Base-by-base conservation (phyloP, 148 eudicot species). In the Oxyria digyna region DNA sequence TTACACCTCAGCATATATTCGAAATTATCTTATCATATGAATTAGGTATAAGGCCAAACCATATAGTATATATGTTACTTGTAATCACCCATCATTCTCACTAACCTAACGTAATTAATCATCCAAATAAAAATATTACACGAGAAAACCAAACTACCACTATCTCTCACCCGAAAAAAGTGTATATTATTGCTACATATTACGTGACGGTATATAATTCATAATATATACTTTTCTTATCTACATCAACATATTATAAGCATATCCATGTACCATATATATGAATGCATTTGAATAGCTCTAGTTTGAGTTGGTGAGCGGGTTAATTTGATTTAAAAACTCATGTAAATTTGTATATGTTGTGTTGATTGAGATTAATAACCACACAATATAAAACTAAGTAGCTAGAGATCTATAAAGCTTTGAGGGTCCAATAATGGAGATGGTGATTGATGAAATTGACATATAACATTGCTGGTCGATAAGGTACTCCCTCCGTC, bases 1-100 rank as follows among this genome's bases (percentile, higher is more conserved):
- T 59, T 59, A 59, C 65, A 59, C 65, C 65, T 59, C 65, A 59
- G 38, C 65, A 29, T 21, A 52, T 52, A 52, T 52, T 59, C 65
- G 65, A 59, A 59, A 4, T 14, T 15, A 2, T 17, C 0, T 24
- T 26, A 27, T 59, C 38, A 59, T 59, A 59, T 29, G 8, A 59
- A 14, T 24, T 55, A 55, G 26, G 17, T 20, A 3, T 18, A 21
- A 20, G 10, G 27, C 24, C 21, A 50, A 27, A 23, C n/a, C 14
- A 49, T 49, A 52, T 52, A 52, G 62, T 24, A 59, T 59, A 59
- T 59, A 59, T 29, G 65, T 59, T 52, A 59, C 18, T 27, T 31
- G 37, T 59, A 29, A 59, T 59, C 65, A 59, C 5, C 18, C 37
- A 27, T 15, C 38, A 13, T 59, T 14, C 8, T 57, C 35, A 46